Base-by-base conservation (phyloP, 345 rosid genomes). In the Brassica cretica region DNA sequence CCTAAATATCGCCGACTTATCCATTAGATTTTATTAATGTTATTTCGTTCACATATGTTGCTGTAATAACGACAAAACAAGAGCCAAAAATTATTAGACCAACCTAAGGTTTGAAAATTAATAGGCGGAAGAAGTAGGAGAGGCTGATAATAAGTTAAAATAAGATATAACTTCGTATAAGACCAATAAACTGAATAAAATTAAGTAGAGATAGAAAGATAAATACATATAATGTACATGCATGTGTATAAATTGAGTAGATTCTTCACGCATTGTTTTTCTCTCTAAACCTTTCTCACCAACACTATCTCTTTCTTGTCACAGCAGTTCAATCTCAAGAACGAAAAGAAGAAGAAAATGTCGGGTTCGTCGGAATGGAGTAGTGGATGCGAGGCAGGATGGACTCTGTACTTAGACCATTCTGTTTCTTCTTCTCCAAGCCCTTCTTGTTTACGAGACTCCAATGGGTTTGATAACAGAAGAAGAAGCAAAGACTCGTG, bases 301-400 rank as follows among this genome's bases (percentile, higher is more conserved):
- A 16, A 16, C 56, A 49, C 56, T n/a, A 12, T 10, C 46, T 33
- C 61, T 51, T 12, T 46, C 53, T 46, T 46, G 53, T 46, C 53
- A 46, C 53, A 46, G 16, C 5, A 49, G 59, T 60, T 75, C 37
- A 51, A 67, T 66, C 51, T 37, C 59, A 14, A 44, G 44, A 58
- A 46, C 64, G 6, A 60, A 29, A 59, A 59, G 14, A 10, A 29
- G 60, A 76, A 74, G 85, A 85, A 90, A 84, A 88, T 80, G 84
- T 69, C 84, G 39, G 84, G 74, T 25, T 83, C 78, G 12, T 85
- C 93, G 14, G 97, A 88, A 73, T 83, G 88, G 69, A 89, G 89
- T 21, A 90, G 93, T 75, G 98, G 90, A 19, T 91, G 99, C 68
- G 98, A 94, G 73, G 92, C 99, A 21, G 99, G 99, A n/a, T 94